Evolutionary conservation across 495 filamentous ascomycete genomes (phyloP).

Genomic region (Cladorrhinum samala): DNA sequence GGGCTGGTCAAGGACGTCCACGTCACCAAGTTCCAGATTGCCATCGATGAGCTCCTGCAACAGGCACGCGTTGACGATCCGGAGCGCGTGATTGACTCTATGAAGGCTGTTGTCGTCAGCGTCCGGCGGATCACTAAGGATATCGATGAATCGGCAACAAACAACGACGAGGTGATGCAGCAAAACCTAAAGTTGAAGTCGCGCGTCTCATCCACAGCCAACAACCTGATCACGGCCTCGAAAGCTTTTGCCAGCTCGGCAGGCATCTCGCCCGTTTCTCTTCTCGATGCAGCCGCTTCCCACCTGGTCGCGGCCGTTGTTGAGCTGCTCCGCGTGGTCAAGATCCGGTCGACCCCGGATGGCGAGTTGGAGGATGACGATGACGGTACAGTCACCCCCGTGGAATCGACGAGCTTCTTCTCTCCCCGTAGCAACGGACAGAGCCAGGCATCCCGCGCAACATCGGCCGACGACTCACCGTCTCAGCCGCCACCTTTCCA

Average conservation of each 20-base stretch:
- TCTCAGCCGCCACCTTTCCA: slow-evolving; percentile 44
- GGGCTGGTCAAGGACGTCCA: slow-evolving; percentile 85
- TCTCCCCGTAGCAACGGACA: slow-evolving; percentile 38
- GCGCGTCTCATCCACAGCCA: slow-evolving; percentile 81
- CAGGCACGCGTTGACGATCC: slow-evolving; percentile 67
- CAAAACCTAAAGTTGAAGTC: slow-evolving; percentile 64
- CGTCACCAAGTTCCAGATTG: slow-evolving; percentile 90
- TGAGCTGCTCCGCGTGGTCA: slow-evolving; percentile 74
- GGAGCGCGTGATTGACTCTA: slow-evolving; percentile 63
- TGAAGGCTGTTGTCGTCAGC: slow-evolving; percentile 74
- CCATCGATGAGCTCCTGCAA: slow-evolving; percentile 87
- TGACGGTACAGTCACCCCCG: slow-evolving; percentile 51
- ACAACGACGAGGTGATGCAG: slow-evolving; percentile 39
- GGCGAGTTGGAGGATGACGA: slow-evolving; percentile 74
- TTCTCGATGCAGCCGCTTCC: slow-evolving; percentile 92
- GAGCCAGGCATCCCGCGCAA: slow-evolving; percentile 25
- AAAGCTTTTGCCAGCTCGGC: slow-evolving; percentile 78
- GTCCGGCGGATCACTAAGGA: slow-evolving; percentile 78
- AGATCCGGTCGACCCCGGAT: slow-evolving; percentile 68
- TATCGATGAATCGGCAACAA: slow-evolving; percentile 53
- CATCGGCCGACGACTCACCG: slow-evolving; percentile 32
- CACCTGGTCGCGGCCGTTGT: slow-evolving; percentile 82
- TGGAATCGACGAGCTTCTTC: slow-evolving; percentile 49
- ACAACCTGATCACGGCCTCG: slow-evolving; percentile 88
- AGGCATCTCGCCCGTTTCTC: slow-evolving; percentile 88